These are phyloP conservation scores for Pilobolus umbonatus DNA, from an alignment of 192 early-diverging fungal species.

Conservation along the genomic window DNA sequence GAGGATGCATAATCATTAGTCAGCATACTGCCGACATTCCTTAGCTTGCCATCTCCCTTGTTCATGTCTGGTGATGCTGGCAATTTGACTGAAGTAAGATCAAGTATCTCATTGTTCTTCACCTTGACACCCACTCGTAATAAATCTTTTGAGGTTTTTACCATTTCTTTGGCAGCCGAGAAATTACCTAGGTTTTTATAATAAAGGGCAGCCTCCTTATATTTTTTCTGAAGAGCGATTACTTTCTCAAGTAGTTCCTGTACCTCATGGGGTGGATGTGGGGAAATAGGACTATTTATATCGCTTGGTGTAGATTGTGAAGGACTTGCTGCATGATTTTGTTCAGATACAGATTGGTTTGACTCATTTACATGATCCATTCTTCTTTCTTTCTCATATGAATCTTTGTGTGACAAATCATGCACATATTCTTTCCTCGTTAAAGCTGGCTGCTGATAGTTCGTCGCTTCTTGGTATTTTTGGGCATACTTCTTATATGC, in stretches of 20 bases:
- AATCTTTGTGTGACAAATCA: no score
- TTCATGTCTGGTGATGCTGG: constrained; percentile 23
- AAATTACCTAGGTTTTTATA: constrained; percentile 50
- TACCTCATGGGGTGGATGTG: background rate
- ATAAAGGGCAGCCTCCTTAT: constrained; percentile 52
- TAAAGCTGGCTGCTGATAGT: background rate
- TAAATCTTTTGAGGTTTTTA: constrained; percentile 42
- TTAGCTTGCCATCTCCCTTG: constrained; percentile 27
- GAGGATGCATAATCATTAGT: background rate
- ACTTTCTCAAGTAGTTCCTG: constrained; percentile 25
- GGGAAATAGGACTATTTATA: constrained; percentile 15
- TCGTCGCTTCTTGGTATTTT: constrained; percentile 8
- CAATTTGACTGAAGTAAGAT: constrained; percentile 1
- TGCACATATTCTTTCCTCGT: no score
- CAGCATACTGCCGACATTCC: background rate
- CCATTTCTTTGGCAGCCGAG: constrained; percentile 43
- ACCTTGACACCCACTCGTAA: constrained; percentile 36
- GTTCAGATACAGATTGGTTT: background rate
- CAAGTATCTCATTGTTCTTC: constrained; percentile 22
- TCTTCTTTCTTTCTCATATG: background rate
- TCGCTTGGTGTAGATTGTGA: background rate
- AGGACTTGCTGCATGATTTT: background rate
- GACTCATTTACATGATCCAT: background rate
- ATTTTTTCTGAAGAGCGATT: constrained; percentile 42
- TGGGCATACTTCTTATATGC: constrained; percentile 24